Evolutionary conservation across 345 rosid genomes (phyloP), one percentile per base, ranked within the genome.

Genomic region (Luvunga scandens): DNA sequence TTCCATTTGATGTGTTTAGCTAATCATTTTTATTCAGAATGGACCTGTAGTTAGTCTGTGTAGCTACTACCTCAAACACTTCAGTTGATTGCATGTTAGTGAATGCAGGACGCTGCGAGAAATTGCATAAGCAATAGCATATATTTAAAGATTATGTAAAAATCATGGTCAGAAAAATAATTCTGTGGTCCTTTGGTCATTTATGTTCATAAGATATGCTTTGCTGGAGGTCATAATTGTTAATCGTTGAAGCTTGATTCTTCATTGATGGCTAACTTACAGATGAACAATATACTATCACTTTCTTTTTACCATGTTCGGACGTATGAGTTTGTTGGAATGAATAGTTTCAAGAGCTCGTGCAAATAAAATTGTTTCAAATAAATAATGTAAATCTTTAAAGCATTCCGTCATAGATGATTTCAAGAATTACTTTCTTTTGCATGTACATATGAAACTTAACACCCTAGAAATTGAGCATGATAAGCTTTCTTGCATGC

Each of bases 71-170:
- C 14, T 50, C 25, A 27, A 30, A 71, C 63, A 21, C 2, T 42
- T 62, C 27, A 30, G 60, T 74, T 74, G 69, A 74, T 42, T 42
- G 64, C 53, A 42, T 70, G 53, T 38, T 63, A 24, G 48, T 63
- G 36, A 69, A 10, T 28, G 55, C 22, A 19, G 22, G 22, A 19
- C 18, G 22, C 56, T 33, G 61, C 73, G 48, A 16, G 69, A 77
- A 24, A 28, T 64, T 62, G 10, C 33, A 18, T 56, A 60, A 66
- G 55, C 28, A 36, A 50, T 16, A 22, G 2, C 19, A 9, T 55
- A 8, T 66, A 2, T 53, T 36, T 38, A 7, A 36, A 53, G 24
- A 50, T 21, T 22, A 63, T 9, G 2, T 63, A 12, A 28, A 66
- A 27, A 18, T 65, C 9, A n/a, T 28, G 50, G 21, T 16, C 27